Percentiles rank a stretch among this genome's conserved stretches.
Evolutionary conservation across 2,329 filamentous ascomycete genomes (phyloP).

Genomic region (Coniochaeta sp.): DNA sequence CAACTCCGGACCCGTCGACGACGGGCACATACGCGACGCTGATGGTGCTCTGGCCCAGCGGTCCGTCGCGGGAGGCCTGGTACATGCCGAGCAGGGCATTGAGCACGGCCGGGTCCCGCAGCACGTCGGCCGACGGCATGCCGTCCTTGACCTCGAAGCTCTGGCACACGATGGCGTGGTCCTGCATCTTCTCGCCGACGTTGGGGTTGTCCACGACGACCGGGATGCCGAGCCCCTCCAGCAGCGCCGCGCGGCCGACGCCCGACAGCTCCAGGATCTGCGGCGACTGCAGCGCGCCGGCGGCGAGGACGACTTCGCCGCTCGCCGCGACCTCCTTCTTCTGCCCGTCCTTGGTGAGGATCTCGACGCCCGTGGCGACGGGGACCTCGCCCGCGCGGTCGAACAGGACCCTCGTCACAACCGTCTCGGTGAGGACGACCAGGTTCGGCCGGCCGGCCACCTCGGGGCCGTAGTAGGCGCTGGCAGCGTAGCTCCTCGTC

Average conservation of each 20-base stretch:
- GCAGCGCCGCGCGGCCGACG: conserved; percentile 39
- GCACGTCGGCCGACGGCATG: conserved; percentile 26
- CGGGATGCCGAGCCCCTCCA: conserved; percentile 31
- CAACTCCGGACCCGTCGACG: conserved; percentile 19
- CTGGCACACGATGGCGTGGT: conserved; percentile 28
- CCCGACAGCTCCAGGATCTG: conserved; percentile 54
- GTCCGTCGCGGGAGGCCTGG: conserved; percentile 22
- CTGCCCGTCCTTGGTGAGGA: conserved; percentile 17
- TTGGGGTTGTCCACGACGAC: conserved; percentile 33
- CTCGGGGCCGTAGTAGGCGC: conserved; percentile 24
- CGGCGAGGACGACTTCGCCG: conserved; percentile 49
- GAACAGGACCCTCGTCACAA: conserved; percentile 24
- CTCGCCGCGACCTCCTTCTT: conserved; percentile 8
- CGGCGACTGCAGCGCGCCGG: conserved; percentile 49
- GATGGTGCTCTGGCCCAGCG: conserved; percentile 31
- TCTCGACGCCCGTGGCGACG: conserved; percentile 24
- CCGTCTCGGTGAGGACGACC: conserved; percentile 23
- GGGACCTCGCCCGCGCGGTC: conserved; percentile 14
- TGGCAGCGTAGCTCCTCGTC: conserved; percentile 20
- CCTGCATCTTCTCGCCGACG: conserved; percentile 43
- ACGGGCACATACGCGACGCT: conserved; percentile 26
- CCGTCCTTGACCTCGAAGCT: conserved; percentile 32
- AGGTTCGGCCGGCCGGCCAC: conserved; percentile 25
- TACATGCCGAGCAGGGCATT: conserved; percentile 25
- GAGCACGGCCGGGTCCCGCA: conserved; percentile 25